A percentile compares a stretch with the other conserved stretches of the same genome.
Conservation (phyloP, 2,329 filamentous ascomycete genomes). For the Dactylellina sp. region DNA sequence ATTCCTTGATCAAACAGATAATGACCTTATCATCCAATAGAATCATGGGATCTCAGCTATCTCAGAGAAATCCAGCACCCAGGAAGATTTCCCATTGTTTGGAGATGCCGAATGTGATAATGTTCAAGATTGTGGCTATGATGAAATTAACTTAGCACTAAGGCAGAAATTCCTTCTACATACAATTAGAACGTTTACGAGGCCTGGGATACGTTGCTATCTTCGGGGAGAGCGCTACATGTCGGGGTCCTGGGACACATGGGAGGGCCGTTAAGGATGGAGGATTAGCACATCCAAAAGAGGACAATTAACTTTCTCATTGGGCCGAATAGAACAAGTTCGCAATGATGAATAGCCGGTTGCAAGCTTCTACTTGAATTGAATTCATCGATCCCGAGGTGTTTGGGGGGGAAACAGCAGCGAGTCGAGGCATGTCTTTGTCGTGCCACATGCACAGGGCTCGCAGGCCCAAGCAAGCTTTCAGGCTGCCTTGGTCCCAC, state of each 20-base stretch:
- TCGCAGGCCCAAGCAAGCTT: background rate
- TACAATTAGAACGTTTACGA: background rate
- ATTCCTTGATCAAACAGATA: constrained; percentile 42
- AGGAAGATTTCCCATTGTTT: constrained; percentile 12
- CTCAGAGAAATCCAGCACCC: constrained; percentile 12
- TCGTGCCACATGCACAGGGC: constrained; percentile 47
- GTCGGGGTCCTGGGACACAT: background rate
- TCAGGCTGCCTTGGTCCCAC: constrained; percentile 5
- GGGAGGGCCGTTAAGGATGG: background rate
- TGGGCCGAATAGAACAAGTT: background rate
- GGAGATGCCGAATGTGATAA: constrained; percentile 44
- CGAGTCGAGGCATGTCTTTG: constrained; percentile 15
- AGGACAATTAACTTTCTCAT: constrained; percentile 38
- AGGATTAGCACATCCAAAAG: constrained; percentile 9
- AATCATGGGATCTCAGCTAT: constrained; percentile 17
- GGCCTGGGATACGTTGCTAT: background rate
- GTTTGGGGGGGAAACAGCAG: constrained; percentile 8
- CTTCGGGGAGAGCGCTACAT: constrained; percentile 23
- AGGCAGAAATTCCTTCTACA: constrained; percentile 39
- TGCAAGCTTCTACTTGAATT: background rate
- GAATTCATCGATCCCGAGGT: constrained; percentile 1
- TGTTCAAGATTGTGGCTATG: constrained; percentile 32
- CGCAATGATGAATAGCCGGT: background rate
- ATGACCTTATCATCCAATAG: constrained; percentile 48
- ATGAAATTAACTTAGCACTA: constrained; percentile 11